Percentiles rank a stretch among this genome's conserved stretches.
Evolutionary conservation across 1,284 basidiomycete genomes (phyloP).

Genomic region (Sporisorium exsertum): DNA sequence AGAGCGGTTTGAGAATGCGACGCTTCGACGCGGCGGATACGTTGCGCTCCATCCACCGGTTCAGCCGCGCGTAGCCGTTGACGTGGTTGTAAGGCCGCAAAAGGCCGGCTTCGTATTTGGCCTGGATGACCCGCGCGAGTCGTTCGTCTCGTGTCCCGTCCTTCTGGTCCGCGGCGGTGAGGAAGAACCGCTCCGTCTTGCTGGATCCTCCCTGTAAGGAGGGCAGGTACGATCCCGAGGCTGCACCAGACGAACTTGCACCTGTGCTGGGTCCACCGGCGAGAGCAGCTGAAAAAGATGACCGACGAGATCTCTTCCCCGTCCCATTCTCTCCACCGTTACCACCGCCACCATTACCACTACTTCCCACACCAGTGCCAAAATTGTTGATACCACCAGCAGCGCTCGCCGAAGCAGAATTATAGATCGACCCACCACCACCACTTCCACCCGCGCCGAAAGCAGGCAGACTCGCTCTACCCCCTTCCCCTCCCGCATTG

Average conservation of each 20-base stretch:
- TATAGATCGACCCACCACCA: conserved; percentile 5
- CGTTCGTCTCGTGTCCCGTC: conserved; percentile 90
- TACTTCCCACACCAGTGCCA: background rate
- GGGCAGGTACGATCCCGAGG: conserved; percentile 36
- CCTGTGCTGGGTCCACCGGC: background rate
- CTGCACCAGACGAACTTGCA: background rate
- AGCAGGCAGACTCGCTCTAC: conserved; percentile 4
- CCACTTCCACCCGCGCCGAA: background rate
- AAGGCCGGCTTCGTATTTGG: conserved; percentile 95
- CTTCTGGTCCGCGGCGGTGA: conserved; percentile 95
- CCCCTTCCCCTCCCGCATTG: background rate
- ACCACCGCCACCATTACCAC: conserved; percentile 1
- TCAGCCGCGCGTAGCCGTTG: conserved; percentile 66
- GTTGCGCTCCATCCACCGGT: conserved; percentile 89
- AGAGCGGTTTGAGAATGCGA: conserved; percentile 87
- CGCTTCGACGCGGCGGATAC: conserved; percentile 76
- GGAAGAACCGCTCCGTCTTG: conserved; percentile 81
- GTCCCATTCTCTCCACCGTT: conserved; percentile 3
- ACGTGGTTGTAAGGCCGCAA: conserved; percentile 97
- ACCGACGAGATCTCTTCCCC: conserved; percentile 43
- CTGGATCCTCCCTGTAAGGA: conserved; percentile 41
- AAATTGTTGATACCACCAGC: background rate
- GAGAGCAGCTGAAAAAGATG: conserved; percentile 29
- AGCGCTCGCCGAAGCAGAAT: conserved; percentile 6
- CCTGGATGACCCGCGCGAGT: conserved; percentile 89